A percentile compares a stretch with the other conserved stretches of the same genome.
Evolutionary conservation across 2,329 filamentous ascomycete genomes (phyloP).

Genomic region (Aspergillus intermedius): DNA sequence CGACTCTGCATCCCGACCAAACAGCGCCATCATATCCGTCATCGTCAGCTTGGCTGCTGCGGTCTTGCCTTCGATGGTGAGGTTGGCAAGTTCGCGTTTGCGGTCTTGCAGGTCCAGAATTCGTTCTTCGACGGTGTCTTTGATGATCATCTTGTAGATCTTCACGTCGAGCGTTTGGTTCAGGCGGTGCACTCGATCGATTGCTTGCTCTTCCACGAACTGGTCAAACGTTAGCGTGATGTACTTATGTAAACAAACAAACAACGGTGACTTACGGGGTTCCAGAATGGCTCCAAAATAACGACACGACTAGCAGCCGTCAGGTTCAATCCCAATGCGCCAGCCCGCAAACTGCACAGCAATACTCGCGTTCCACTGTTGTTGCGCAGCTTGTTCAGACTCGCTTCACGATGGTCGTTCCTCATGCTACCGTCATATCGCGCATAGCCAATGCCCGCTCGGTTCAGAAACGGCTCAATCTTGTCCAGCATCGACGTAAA

Average conservation of each 20-base stretch:
- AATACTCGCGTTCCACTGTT: slow-evolving; percentile 72
- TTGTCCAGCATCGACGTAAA: slow-evolving; percentile 98
- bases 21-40: slow-evolving; percentile 88
- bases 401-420: slow-evolving; percentile 86
- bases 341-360: slow-evolving; percentile 90
- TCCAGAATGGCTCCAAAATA: slow-evolving; percentile 98
- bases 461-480: slow-evolving; percentile 80
- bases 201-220: slow-evolving; percentile 98
- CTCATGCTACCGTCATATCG: slow-evolving; percentile 94
- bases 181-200: slow-evolving; percentile 95
- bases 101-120: slow-evolving; percentile 93
- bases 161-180: slow-evolving; percentile 93
- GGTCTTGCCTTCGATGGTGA: slow-evolving; percentile 75
- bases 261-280: slow-evolving; percentile 57
- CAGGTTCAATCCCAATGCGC: slow-evolving; percentile 84
- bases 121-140: slow-evolving; percentile 80
- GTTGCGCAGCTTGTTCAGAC: slow-evolving; percentile 67
- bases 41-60: slow-evolving; percentile 79
- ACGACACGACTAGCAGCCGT: slow-evolving; percentile 90
- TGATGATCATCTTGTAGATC: slow-evolving; percentile 89
- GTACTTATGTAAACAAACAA: slow-evolving; percentile 7
- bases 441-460: slow-evolving; percentile 68
- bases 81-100: slow-evolving; percentile 84
- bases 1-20: slow-evolving; percentile 61
- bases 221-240: slow-evolving; percentile 29